Base-by-base conservation (phyloP, 2,329 filamentous ascomycete genomes). In the Pseudocercospora cruenta region DNA sequence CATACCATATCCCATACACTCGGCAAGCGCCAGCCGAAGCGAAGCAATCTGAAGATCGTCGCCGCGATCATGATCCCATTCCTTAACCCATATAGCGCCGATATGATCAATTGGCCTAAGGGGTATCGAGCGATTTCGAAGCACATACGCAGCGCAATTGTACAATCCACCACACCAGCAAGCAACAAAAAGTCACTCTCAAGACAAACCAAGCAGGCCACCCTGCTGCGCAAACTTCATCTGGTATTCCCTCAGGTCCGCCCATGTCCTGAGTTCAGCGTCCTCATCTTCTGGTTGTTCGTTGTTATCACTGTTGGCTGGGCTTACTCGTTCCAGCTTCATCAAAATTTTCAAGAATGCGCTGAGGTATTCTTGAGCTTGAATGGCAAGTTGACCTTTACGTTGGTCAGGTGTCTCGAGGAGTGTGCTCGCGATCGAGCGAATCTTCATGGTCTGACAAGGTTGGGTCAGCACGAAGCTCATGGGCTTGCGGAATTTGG, bases 371-470 rank as follows among this genome's bases (percentile, higher is more conserved):
- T 90, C 88, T 76, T 94, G 90, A 10, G 90, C 87, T 77, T 88
- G 84, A 33, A 83, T 75, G 16, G 84, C 83, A 1, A 86, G 75
- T 22, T 80, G 80, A 43, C 85, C 82, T 72, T 86, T 86, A 26
- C 83, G 79, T 49, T 83, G 79, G 58, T 83, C 82, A 1, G 87
- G 85, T 1, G 84, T 81, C 68, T 91, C 88, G 58, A 96, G 85
- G 7, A 96, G 84, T 0, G 92, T 95, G 28, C 90, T 90, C 1
- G 92, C 92, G 45, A 96, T 90, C 74, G 92, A 90, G 9, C 92
- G 90, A 71, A 96, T 92, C 82, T 96, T 96, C 81, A 88, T 88
- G 73, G 92, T 92, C 86, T 88, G 76, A 24, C 19, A 57, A 9
- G 16, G 51, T n/a, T 28, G 24, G 19, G 60, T 67, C 39, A 67